Percentiles rank a stretch among this genome's conserved stretches.
Evolutionary conservation across 2,329 filamentous ascomycete species (phyloP).

Genomic region (Hypoxylon sp.): DNA sequence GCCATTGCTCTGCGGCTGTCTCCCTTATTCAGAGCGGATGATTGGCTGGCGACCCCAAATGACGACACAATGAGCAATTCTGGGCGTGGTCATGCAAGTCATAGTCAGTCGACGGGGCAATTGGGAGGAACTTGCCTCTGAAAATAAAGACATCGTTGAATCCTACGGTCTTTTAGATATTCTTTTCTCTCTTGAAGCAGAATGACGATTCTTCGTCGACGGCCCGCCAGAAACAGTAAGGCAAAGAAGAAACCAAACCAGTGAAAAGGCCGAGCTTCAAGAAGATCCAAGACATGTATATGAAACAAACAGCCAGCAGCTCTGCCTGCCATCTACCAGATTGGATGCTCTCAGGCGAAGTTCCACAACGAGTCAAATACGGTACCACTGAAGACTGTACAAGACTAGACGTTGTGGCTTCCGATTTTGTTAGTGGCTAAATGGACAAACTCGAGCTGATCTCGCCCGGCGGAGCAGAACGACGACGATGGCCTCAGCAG

Average conservation of each 20-base stretch:
- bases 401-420: constrained; percentile 9
- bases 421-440: constrained; percentile 16
- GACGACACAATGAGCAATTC: constrained; percentile 33
- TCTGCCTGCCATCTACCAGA: constrained; percentile 28
- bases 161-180: neutral
- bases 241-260: constrained; percentile 2
- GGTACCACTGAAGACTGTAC: constrained; percentile 24
- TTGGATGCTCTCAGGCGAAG: constrained; percentile 26
- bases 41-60: constrained; percentile 24
- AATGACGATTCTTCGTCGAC: constrained; percentile 7
- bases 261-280: neutral
- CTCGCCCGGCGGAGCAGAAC: constrained; percentile 6
- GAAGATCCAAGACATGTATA: constrained; percentile 18
- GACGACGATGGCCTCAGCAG: constrained; percentile 16
- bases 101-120: neutral
- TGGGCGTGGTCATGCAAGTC: neutral
- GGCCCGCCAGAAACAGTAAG: neutral
- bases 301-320: constrained; percentile 13
- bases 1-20: constrained; percentile 3
- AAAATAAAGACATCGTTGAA: constrained; percentile 12
- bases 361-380: constrained; percentile 17
- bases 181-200: constrained; percentile 1
- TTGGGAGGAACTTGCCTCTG: constrained; percentile 9
- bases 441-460: neutral
- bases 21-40: neutral